Evolutionary conservation across 805 yeast genomes (phyloP), one percentile per base, ranked within the genome.

Genomic region (Candida dendrica): DNA sequence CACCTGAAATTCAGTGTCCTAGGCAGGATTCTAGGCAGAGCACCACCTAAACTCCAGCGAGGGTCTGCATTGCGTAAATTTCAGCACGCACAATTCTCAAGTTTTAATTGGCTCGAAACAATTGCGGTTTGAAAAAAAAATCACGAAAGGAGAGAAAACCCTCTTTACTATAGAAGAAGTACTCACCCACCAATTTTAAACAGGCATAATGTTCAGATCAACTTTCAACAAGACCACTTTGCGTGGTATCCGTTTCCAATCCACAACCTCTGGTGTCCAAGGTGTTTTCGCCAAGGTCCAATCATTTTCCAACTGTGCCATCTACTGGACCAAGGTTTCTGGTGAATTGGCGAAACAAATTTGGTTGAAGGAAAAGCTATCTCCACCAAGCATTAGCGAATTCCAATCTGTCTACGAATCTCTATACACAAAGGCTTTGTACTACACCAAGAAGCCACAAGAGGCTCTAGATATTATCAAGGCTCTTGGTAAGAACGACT

Each of bases 331-430:
- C 43, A 76, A 75, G 55, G 78, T 75, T 36, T 62, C 71, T 39
- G 71, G 64, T 44, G 79, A 76, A 58, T 50, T 74, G 36, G 70
- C 76, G 17, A 66, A 66, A 55, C 71, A 68, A 65, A 85, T 93
- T 48, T 93, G 91, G 78, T 69, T 81, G 60, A 84, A 85, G 67
- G 98, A 93, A 72, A 95, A 89, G 50, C 71, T 93, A 55, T 86
- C 95, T 47, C 98, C 98, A 49, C 98, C 98, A 56, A 63, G 87
- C 34, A 56, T 74, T 47, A 75, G 77, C 43, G 88, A 88, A 64
- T 74, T 91, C 71, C 81, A 84, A 70, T 69, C 75, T 51, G 87
- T 85, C 34, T 89, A 84, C 75, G 64, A 74, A 52, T 59, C 68
- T 24, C 54, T 79, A 40, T 72, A 73, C 68, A 65, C 66, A 44